A percentile compares a stretch with the other conserved stretches of the same genome.
Evolutionary conservation across 306 rosid species (phyloP).

Genomic region (Quercus bicolor): DNA sequence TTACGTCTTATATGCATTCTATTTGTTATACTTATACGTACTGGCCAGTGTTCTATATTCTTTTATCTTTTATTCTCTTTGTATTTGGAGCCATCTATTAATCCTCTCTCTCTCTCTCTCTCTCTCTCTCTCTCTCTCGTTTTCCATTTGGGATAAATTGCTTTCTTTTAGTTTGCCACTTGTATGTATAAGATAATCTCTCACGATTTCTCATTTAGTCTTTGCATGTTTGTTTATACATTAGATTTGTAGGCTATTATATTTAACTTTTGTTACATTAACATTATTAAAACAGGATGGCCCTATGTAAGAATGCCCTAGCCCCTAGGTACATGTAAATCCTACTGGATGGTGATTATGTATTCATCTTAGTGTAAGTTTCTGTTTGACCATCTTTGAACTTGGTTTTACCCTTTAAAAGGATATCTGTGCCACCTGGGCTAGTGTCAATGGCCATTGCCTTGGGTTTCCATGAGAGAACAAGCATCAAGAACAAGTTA

Average conservation of each 20-base stretch:
- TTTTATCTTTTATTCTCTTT: background rate
- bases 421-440: background rate
- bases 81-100: background rate
- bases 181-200: background rate
- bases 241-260: background rate
- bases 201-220: background rate
- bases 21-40: background rate
- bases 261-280: background rate
- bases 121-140: background rate
- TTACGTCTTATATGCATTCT: background rate
- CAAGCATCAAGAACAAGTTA: background rate
- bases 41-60: background rate
- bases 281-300: background rate
- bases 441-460: background rate
- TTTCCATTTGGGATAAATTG: background rate
- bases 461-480: background rate
- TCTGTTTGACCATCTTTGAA: background rate
- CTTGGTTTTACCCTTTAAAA: background rate
- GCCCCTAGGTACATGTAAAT: background rate
- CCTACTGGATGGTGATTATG: background rate
- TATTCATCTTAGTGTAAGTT: background rate
- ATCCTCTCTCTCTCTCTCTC: background rate
- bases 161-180: background rate
- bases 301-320: background rate
- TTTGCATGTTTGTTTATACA: background rate